phyloP scores from a whole-genome alignment of 352 stramenopile species.

The Phytophthora colocasiae region DNA sequence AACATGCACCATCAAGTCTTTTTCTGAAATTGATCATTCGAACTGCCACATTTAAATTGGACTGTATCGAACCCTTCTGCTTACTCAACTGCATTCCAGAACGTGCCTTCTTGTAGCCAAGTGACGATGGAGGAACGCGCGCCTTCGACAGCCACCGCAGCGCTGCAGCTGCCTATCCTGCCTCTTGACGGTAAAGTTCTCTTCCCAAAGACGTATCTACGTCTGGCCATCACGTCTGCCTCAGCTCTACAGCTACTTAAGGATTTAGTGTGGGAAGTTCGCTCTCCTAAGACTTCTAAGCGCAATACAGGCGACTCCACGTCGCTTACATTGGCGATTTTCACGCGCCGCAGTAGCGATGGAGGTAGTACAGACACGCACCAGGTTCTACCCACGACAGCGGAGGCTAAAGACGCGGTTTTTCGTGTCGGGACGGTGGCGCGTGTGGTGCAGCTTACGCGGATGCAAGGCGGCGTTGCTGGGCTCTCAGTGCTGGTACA shows the following conservation, averaged over 20 bases:
- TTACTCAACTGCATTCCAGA: constrained; percentile 38
- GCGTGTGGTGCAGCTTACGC: constrained; percentile 80
- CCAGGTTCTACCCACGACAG: constrained; percentile 25
- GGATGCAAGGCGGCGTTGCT: constrained; percentile 53
- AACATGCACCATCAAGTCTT: background rate
- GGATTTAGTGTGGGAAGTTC: constrained; percentile 79
- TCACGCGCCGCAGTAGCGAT: constrained; percentile 52
- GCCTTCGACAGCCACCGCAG: constrained; percentile 25
- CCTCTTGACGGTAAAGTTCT: constrained; percentile 76
- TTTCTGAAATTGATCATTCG: background rate
- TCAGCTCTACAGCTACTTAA: constrained; percentile 79
- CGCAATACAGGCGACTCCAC: constrained; percentile 27
- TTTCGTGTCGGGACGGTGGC: constrained; percentile 70
- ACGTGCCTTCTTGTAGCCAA: constrained; percentile 9
- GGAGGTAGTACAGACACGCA: constrained; percentile 22
- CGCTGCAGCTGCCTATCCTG: constrained; percentile 67
- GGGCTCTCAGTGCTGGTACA: constrained; percentile 79
- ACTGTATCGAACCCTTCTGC: constrained; percentile 5
- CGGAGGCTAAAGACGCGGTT: constrained; percentile 41
- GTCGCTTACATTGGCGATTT: constrained; percentile 69
- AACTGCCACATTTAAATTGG: constrained; percentile 12
- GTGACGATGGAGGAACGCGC: constrained; percentile 29
- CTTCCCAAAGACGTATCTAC: constrained; percentile 80
- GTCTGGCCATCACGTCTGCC: constrained; percentile 68
- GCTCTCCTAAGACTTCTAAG: constrained; percentile 53